A percentile compares a stretch with the other conserved stretches of the same genome.
Evolutionary conservation across 2,329 filamentous ascomycete genomes (phyloP).

Genomic region (Fusarium sp.): DNA sequence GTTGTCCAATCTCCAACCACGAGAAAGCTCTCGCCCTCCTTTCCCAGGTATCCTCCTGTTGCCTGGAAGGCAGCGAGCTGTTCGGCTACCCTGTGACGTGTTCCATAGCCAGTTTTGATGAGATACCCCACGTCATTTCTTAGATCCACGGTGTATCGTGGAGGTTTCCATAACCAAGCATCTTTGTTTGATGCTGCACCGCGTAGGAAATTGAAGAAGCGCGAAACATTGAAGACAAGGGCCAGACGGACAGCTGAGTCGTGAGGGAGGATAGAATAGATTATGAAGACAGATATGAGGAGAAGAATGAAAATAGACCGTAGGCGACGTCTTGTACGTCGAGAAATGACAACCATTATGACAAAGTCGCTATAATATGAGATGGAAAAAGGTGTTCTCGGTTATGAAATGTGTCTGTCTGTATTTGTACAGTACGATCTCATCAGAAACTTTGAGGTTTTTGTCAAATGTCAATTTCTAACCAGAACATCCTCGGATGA

Average conservation of each 20-base stretch:
- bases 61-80: slow-evolving; percentile 59
- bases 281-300: slow-evolving; percentile 44
- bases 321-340: slow-evolving; percentile 50
- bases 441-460: slow-evolving; percentile 7
- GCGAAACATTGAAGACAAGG: slow-evolving; percentile 51
- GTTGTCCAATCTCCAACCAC: slow-evolving; percentile 65
- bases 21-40: slow-evolving; percentile 58
- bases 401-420: slow-evolving; percentile 13
- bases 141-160: slow-evolving; percentile 59
- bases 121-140: slow-evolving; percentile 63
- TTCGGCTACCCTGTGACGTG: slow-evolving; percentile 60
- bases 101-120: slow-evolving; percentile 69
- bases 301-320: slow-evolving; percentile 40
- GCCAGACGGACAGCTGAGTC: slow-evolving; percentile 52
- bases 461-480: not conserved
- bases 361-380: slow-evolving; percentile 6
- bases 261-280: slow-evolving; percentile 50
- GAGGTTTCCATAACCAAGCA: slow-evolving; percentile 56
- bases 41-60: slow-evolving; percentile 51
- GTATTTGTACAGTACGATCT: slow-evolving; percentile 10
- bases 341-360: slow-evolving; percentile 42
- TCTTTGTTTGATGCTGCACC: slow-evolving; percentile 51
- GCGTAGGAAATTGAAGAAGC: slow-evolving; percentile 51
- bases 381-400: slow-evolving; percentile 1
- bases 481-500: slow-evolving; percentile 19